These are phyloP conservation scores for Curvularia eragrostidis DNA, from an alignment of 2,329 filamentous ascomycete genomes.

Conservation along the genomic window DNA sequence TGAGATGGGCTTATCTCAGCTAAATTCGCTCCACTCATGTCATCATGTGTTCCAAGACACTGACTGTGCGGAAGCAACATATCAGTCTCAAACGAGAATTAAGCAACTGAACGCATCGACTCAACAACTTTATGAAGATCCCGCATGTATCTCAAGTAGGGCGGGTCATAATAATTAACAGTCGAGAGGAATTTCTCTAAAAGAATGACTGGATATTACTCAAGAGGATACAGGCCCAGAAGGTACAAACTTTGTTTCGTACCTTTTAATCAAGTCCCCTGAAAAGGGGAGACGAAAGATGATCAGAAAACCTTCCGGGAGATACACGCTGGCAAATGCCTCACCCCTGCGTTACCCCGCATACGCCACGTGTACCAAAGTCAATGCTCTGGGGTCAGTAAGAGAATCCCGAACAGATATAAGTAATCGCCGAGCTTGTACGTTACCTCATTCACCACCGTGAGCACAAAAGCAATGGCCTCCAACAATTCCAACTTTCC, in stretches of 20 bases:
- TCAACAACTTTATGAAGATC: neutral
- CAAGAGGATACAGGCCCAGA: neutral
- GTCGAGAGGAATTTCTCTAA: neutral
- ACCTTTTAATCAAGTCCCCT: neutral
- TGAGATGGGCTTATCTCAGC: neutral
- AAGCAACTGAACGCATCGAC: neutral
- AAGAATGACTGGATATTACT: neutral
- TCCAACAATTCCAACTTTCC: conserved; percentile 30
- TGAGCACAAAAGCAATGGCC: conserved; percentile 8
- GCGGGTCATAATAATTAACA: neutral
- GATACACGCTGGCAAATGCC: neutral
- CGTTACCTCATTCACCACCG: neutral
- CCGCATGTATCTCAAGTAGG: neutral
- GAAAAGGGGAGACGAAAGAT: neutral
- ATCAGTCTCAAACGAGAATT: too few relatives aligned
- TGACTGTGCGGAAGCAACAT: neutral
- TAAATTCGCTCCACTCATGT: neutral
- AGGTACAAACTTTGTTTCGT: neutral
- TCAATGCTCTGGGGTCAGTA: neutral
- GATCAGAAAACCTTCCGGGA: neutral
- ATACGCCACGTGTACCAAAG: conserved; percentile 17
- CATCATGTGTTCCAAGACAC: neutral
- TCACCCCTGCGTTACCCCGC: conserved; percentile 11
- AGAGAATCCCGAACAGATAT: neutral
- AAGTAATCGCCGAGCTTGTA: neutral